A percentile compares a stretch with the other conserved stretches of the same genome.
These are phyloP conservation scores for Apiospora kogelbergensis DNA, from an alignment of 2,329 filamentous ascomycete species.

Conservation along the genomic window DNA sequence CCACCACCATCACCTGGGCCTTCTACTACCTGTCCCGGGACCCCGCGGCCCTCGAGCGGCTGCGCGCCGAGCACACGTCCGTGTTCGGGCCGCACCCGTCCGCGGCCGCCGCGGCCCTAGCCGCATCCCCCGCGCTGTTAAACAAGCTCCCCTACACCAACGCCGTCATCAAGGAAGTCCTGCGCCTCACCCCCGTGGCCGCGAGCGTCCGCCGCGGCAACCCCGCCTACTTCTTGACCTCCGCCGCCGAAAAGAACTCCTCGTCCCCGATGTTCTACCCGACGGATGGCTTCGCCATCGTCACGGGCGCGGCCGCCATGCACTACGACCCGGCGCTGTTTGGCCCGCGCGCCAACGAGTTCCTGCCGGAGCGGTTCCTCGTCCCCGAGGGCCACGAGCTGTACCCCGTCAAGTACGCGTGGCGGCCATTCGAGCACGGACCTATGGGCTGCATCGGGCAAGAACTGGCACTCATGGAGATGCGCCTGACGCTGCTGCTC, in stretches of 20 bases:
- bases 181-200: slow-evolving; percentile 51
- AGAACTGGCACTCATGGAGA: slow-evolving; percentile 34
- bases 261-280: slow-evolving; percentile 30
- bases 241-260: slow-evolving; percentile 35
- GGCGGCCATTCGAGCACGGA: slow-evolving; percentile 38
- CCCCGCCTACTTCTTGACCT: slow-evolving; percentile 31
- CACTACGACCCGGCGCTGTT: slow-evolving; percentile 30
- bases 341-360: slow-evolving; percentile 38
- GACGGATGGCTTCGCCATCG: slow-evolving; percentile 31
- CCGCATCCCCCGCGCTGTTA: slow-evolving; percentile 41
- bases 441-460: slow-evolving; percentile 37
- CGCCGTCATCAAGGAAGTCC: slow-evolving; percentile 52
- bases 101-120: slow-evolving; percentile 35
- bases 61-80: slow-evolving; percentile 27
- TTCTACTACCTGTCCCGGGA: slow-evolving; percentile 19
- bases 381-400: slow-evolving; percentile 20
- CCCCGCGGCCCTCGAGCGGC: slow-evolving; percentile 16
- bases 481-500: slow-evolving; percentile 29
- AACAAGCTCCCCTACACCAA: slow-evolving; percentile 50
- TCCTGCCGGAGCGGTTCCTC: slow-evolving; percentile 45
- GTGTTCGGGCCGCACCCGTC: slow-evolving; percentile 44
- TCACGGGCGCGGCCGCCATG: slow-evolving; percentile 20
- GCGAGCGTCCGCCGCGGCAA: slow-evolving; percentile 37
- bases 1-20: slow-evolving; percentile 21
- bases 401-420: slow-evolving; percentile 28